phyloP scores from a whole-genome alignment of 768 basidiomycete species.

The Epithele typhae region DNA sequence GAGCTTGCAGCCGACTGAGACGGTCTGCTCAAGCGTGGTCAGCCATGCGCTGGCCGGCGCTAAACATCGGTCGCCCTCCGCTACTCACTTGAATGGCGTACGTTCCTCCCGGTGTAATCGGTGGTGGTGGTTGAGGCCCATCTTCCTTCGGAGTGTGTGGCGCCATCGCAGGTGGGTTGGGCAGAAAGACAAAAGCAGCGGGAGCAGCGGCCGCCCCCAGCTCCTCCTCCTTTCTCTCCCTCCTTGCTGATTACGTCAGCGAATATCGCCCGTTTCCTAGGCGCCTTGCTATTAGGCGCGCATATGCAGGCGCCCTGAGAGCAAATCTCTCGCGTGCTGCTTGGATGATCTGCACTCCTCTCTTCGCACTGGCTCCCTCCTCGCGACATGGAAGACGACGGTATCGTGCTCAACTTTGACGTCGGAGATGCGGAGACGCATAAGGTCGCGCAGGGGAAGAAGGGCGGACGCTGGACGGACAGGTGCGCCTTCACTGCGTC shows the following conservation, averaged over 20 bases:
- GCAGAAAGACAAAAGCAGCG: no score
- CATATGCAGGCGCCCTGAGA: no score
- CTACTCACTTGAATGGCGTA: slow-evolving; percentile 65
- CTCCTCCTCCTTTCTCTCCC: no score
- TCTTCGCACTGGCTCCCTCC: no score
- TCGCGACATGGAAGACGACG: slow-evolving; percentile 59
- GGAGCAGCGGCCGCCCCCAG: no score
- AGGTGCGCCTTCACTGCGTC: slow-evolving; percentile 41
- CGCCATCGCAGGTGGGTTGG: slow-evolving; percentile 20
- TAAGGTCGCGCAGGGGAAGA: slow-evolving; percentile 29
- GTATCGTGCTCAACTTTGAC: slow-evolving; percentile 72
- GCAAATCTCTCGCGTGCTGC: no score
- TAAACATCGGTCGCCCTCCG: slow-evolving; percentile 16
- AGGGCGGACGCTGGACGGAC: slow-evolving; percentile 74
- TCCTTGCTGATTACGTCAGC: no score
- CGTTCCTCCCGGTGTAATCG: slow-evolving; percentile 68
- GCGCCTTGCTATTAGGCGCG: no score
- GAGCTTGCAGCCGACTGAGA: slow-evolving; percentile 93
- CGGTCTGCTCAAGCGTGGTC: slow-evolving; percentile 46
- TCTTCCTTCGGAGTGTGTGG: slow-evolving; percentile 33
- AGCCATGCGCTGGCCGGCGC: slow-evolving; percentile 18
- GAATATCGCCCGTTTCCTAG: no score
- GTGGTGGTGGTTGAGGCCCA: slow-evolving; percentile 45
- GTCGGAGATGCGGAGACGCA: slow-evolving; percentile 5
- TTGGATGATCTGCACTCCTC: no score